Base-by-base conservation (phyloP, 352 stramenopile species). In the Blastocystis sp. region DNA sequence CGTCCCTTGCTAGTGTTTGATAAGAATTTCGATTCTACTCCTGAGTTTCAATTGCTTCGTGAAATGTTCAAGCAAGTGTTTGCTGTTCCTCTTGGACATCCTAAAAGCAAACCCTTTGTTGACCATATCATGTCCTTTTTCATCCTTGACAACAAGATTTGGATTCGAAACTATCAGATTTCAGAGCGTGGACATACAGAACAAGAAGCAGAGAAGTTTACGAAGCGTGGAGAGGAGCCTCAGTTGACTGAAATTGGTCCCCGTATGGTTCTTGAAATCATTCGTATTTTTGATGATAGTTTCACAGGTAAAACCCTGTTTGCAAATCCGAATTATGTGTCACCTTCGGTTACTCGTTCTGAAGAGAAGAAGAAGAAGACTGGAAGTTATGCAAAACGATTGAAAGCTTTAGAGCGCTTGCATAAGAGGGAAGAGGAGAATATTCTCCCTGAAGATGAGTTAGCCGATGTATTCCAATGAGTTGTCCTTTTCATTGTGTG, bases 81-180 rank as follows among this genome's bases (percentile, higher is more conserved):
- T 94, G 96, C 95, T n/a, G 98, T 95, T 42, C 97, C 97, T 3
- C 95, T 96, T 75, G 96, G 96, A 35, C 97, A 99, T 92, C 97
- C 97, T 6, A 99, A 99, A 93, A 98, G 94, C 92, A 99, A 99
- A 92, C 97, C 97, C 24, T 99, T 99, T 92, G 96, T 98, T 76
- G 97, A 99, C 93, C 95, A 97, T 76, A 93, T 98, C 64, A 98
- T 99, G 95, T 96, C 92, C 91, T 99, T 99, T 91, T 96, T 95
- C 92, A 93, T 95, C 84, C 92, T 95, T 0, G 95, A 97, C 82
- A 92, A 93, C 87, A 96, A 96, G 88, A 96, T 99, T 90, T 99
- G 97, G 97, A 96, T 98, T 89, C 95, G 97, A 87, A 98, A 99
- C 92, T 99, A 98, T 92, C 97, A 98, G 91, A 96, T 98, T 69